Conservation (phyloP, 2,329 filamentous ascomycete species). For the Parastagonospora avenae region DNA sequence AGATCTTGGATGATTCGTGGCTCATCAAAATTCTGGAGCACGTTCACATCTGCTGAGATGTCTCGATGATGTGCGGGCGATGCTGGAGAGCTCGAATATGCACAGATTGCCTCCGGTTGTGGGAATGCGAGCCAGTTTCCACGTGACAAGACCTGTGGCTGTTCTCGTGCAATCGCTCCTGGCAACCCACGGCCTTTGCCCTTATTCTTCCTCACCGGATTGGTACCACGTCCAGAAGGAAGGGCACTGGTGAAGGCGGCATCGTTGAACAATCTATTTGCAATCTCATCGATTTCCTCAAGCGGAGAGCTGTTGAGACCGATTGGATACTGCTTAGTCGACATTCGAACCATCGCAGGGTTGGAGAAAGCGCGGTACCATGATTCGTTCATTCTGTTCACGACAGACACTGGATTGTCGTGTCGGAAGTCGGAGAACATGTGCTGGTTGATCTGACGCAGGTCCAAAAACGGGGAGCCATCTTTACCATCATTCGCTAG, state of each 20-base stretch:
- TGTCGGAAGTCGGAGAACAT: constrained; percentile 21
- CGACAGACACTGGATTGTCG: constrained; percentile 9
- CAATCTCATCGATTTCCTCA: constrained; percentile 24
- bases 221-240: constrained; percentile 13
- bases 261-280: constrained; percentile 7
- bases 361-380: constrained; percentile 20
- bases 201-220: constrained; percentile 9
- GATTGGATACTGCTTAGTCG: constrained; percentile 22
- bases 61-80: too few relatives aligned
- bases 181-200: constrained; percentile 1
- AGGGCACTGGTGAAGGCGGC: constrained; percentile 1
- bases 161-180: constrained; percentile 6
- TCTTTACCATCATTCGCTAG: constrained; percentile 22
- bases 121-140: constrained; percentile 6
- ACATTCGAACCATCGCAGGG: constrained; percentile 25
- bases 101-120: not conserved
- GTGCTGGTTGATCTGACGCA: constrained; percentile 10
- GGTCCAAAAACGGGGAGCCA: constrained; percentile 23
- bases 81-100: too few relatives aligned
- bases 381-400: constrained; percentile 20
- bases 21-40: not conserved
- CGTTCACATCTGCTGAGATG: not conserved
- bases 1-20: not conserved
- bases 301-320: constrained; percentile 16
- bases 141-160: not conserved